A percentile compares a stretch with the other conserved stretches of the same genome.
Conservation (phyloP, 495 filamentous ascomycete species). For the Hypoxylon perforatum region DNA sequence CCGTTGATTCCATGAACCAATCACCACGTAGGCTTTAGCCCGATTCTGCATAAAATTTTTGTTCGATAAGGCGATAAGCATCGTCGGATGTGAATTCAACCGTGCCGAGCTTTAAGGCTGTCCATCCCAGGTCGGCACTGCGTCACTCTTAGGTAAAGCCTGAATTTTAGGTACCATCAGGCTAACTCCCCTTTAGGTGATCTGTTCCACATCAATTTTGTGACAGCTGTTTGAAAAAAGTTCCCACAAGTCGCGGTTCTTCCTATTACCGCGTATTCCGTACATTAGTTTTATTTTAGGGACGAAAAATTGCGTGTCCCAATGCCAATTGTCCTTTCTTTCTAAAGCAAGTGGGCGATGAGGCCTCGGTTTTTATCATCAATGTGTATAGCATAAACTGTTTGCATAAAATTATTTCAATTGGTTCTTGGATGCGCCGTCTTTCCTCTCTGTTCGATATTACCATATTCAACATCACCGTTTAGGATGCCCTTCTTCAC, state of each 20-base stretch:
- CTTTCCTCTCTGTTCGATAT: conserved; percentile 17
- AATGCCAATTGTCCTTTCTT: not conserved
- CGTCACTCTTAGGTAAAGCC: conserved; percentile 25
- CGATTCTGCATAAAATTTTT: conserved; percentile 12
- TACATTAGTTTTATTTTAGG: conserved; percentile 27
- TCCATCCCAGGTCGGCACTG: too few species aligned
- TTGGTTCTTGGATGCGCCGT: not conserved
- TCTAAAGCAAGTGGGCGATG: conserved; percentile 1
- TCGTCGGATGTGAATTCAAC: conserved; percentile 28
- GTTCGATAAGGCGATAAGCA: conserved; percentile 28
- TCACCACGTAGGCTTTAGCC: conserved; percentile 9
- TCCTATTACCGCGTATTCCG: conserved; percentile 3
- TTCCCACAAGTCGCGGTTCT: conserved; percentile 30
- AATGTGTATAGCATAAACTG: not conserved
- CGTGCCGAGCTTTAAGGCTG: conserved; percentile 1
- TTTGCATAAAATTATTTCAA: conserved; percentile 14
- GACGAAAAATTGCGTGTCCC: conserved; percentile 20
- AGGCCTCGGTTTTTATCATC: not conserved
- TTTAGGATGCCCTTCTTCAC: conserved; percentile 54
- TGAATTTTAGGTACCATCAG: not conserved
- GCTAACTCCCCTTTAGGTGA: not conserved
- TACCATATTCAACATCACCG: conserved; percentile 6
- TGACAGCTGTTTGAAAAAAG: conserved; percentile 39
- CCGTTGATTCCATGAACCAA: conserved; percentile 16
- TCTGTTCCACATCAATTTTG: conserved; percentile 2